These are phyloP conservation scores for Clarireedia paspali DNA, from an alignment of 2,329 filamentous ascomycete species.

Conservation along the genomic window DNA sequence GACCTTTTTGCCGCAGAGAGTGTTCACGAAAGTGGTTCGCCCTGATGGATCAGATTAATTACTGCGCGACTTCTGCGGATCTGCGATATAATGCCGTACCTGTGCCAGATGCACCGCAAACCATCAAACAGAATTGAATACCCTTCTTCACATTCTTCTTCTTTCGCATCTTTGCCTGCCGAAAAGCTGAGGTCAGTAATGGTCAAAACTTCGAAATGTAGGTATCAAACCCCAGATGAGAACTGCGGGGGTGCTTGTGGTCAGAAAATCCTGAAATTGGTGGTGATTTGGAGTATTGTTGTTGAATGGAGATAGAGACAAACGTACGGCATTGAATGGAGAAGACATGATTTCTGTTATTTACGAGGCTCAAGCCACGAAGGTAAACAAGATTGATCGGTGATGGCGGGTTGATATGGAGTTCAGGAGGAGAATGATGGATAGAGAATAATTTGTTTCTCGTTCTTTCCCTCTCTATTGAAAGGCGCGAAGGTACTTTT, in stretches of 20 bases:
- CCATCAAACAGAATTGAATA: slow-evolving; percentile 99
- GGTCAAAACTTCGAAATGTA: slow-evolving; percentile 14
- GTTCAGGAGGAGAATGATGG: neutral
- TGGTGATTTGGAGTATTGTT: slow-evolving; percentile 12
- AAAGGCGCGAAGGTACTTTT: slow-evolving; percentile 14
- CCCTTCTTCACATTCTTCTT: slow-evolving; percentile 96
- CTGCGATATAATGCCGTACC: slow-evolving; percentile 47
- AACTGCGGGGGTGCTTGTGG: slow-evolving; percentile 22
- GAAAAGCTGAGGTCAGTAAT: slow-evolving; percentile 23
- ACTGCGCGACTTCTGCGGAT: neutral
- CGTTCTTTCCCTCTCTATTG: neutral
- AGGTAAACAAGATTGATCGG: neutral
- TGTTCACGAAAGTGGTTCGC: slow-evolving; percentile 98
- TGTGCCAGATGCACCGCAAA: slow-evolving; percentile 97
- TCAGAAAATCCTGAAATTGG: slow-evolving; percentile 26
- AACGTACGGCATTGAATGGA: slow-evolving; percentile 44
- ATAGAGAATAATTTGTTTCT: neutral
- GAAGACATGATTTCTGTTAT: slow-evolving; percentile 39
- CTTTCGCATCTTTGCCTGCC: slow-evolving; percentile 88
- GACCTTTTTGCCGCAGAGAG: slow-evolving; percentile 91
- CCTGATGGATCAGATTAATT: slow-evolving; percentile 44
- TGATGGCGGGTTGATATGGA: neutral
- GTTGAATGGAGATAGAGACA: slow-evolving; percentile 15
- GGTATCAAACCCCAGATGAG: slow-evolving; percentile 21
- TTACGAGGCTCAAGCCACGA: slow-evolving; percentile 7